phyloP scores from a whole-genome alignment of 306 rosid genomes.

The Acacia melanoxylon region DNA sequence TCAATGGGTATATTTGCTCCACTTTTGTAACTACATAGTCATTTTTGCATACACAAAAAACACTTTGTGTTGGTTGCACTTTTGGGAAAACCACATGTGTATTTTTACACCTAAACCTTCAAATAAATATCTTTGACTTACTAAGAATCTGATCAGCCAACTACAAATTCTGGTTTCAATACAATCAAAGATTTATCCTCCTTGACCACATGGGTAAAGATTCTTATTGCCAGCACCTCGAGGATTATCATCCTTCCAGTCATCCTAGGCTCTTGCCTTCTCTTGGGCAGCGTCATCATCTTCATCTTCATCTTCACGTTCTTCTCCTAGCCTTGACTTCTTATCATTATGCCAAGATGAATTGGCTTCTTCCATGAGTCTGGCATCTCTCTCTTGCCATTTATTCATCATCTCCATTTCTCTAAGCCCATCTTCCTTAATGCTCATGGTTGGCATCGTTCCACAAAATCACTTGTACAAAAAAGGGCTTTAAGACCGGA shows the following conservation, averaged over 20 bases:
- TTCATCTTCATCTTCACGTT: constrained; percentile 48
- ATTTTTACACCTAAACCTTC: background rate
- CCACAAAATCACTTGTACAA: no score
- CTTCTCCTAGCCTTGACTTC: constrained; percentile 55
- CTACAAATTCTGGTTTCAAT: constrained; percentile 12
- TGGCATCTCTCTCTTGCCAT: constrained; percentile 86
- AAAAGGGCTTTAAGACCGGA: no score
- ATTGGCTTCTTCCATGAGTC: constrained; percentile 80
- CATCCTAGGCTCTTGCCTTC: constrained; percentile 89
- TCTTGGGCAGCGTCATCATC: constrained; percentile 90
- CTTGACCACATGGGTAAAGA: constrained; percentile 87
- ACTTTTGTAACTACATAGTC: no score
- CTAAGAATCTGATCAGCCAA: constrained; percentile 21
- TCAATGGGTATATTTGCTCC: no score
- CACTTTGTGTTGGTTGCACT: no score
- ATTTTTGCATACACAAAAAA: no score
- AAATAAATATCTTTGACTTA: constrained; percentile 7
- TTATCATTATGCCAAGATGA: constrained; percentile 83
- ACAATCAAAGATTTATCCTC: constrained; percentile 15
- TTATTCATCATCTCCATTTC: constrained; percentile 97
- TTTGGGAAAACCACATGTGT: no score
- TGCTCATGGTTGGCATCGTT: constrained; percentile 98
- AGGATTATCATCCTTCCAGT: constrained; percentile 98
- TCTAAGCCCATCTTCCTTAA: constrained; percentile 91
- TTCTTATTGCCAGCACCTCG: constrained; percentile 92